Evolutionary conservation across 2,329 filamentous ascomycete species (phyloP), one percentile per base, ranked within the genome.

Genomic region (Colletotrichum sp.): DNA sequence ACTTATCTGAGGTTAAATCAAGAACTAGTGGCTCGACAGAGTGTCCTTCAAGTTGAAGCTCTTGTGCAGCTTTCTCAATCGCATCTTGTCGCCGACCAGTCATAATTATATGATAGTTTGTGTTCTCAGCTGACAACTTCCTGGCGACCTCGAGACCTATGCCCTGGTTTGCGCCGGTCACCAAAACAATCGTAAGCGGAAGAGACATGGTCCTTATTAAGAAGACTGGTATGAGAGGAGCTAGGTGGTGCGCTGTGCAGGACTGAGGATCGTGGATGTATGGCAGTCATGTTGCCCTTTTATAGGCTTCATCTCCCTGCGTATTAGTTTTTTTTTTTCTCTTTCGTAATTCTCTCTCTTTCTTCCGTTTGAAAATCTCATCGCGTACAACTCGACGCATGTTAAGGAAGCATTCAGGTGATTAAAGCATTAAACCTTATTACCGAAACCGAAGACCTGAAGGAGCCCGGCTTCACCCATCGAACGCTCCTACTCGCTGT

Each of bases 281-380:
- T 21, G 44, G 10, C 9, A 49, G n/a, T 49, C 44, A 49, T 49
- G 10, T 12, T n/a, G 44, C 44, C 18, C 44, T 21, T 49, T 49
- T 49, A 49, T 49, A 49, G 44, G n/a, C 6, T 21, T 12, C 44
- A 49, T 49, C n/a, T 21, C 44, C 5, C 18, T 21, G n/a, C n/a
- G 0, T n/a, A n/a, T 12, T 2, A 12, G 0, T 7, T 21, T 21
- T 8, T 4, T 16, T 10, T 49, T n/a, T 30, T 4, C 28, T 30
- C 30, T 30, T 30, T 30, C 30, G 30, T 30, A 49, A n/a, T 4
- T 36, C 34, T 36, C 34, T 16, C 7, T 36, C 7, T 16, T 36
- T 36, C 34, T 36, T 36, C 34, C 34, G 7, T 16, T 16, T 36
- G 15, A 2, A 16, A 36, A 36, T 16, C 34, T 7, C 34, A 36